Conservation (phyloP, 257 asterid genomes). For the Forsythia viridissima region DNA sequence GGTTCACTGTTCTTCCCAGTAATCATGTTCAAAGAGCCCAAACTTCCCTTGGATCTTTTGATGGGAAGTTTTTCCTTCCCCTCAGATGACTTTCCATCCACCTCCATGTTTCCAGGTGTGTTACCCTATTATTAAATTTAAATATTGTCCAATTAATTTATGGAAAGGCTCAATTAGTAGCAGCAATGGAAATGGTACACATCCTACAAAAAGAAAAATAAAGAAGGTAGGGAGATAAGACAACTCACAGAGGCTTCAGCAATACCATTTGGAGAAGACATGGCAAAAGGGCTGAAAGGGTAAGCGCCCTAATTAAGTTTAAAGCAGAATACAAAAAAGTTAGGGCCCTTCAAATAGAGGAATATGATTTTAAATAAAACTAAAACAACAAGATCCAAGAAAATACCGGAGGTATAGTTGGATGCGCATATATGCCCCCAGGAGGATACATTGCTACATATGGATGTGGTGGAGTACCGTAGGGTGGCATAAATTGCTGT, state of each 20-base stretch:
- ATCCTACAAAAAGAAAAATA: background rate
- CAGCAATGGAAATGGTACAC: background rate
- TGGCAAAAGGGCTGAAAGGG: constrained; percentile 88
- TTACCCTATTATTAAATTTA: constrained; percentile 28
- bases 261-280: constrained; percentile 64
- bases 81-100: constrained; percentile 46
- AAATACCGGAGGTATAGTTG: constrained; percentile 63
- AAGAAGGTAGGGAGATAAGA: background rate
- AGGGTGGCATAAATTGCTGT: background rate
- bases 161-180: background rate
- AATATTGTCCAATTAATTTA: background rate
- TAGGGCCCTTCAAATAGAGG: constrained; percentile 2
- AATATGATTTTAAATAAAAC: background rate
- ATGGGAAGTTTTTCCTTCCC: constrained; percentile 59
- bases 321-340: background rate
- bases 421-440: constrained; percentile 92
- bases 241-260: constrained; percentile 57
- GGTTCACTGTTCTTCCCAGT: constrained; percentile 44
- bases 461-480: constrained; percentile 97
- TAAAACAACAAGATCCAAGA: background rate
- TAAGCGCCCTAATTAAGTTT: constrained; percentile 54
- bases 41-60: constrained; percentile 57
- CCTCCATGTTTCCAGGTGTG: constrained; percentile 40
- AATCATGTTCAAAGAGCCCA: constrained; percentile 53
- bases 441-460: constrained; percentile 98